These are phyloP conservation scores for Chimonanthus salicifolius DNA, from an alignment of 164 flowering plant genomes.

Conservation along the genomic window DNA sequence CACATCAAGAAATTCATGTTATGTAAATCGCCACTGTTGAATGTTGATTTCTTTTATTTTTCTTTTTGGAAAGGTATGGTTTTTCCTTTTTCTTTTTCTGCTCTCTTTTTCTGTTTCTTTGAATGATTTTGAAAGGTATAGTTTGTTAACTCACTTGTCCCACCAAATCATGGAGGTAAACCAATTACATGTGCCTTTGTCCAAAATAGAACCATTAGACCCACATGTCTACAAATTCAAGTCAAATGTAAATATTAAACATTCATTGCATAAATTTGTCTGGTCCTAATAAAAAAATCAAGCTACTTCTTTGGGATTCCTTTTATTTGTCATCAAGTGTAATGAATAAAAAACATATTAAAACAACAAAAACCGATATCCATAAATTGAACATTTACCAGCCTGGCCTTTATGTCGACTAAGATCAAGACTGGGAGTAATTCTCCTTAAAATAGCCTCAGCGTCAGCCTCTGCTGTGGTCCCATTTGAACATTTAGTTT, in stretches of 20 bases:
- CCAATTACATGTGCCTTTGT: not conserved
- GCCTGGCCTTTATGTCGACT: slow-evolving; percentile 89
- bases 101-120: too few species aligned
- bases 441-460: slow-evolving; percentile 49
- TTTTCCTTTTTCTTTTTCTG: too few species aligned
- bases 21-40: not conserved
- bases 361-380: too few species aligned
- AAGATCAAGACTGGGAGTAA: slow-evolving; percentile 68
- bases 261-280: not conserved
- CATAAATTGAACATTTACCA: slow-evolving; percentile 33
- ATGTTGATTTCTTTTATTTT: not conserved
- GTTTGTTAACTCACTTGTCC: not conserved
- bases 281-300: too few species aligned
- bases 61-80: too few species aligned
- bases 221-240: not conserved
- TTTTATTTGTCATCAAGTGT: not conserved
- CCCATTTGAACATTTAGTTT: slow-evolving; percentile 12
- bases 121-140: too few species aligned
- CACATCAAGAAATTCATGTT: too few species aligned
- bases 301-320: not conserved
- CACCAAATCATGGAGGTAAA: not conserved
- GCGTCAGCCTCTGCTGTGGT: slow-evolving; percentile 60
- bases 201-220: not conserved
- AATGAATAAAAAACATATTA: not conserved
- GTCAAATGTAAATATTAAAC: not conserved